phyloP scores from a whole-genome alignment of 257 asterid genomes.

The Striga asiatica region DNA sequence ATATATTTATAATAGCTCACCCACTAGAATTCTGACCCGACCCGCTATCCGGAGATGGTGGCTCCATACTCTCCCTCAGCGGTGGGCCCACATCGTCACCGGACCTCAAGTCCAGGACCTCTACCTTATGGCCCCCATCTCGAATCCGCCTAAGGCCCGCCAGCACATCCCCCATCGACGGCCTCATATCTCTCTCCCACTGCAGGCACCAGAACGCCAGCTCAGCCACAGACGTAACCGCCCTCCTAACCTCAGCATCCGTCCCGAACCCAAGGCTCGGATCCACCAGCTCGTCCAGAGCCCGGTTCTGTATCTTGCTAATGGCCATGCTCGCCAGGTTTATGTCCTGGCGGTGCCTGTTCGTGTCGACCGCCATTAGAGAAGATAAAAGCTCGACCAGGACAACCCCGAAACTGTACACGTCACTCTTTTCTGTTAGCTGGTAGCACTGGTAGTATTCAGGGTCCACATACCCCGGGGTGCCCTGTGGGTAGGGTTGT shows the following conservation, averaged over 20 bases:
- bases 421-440: slow-evolving; percentile 88
- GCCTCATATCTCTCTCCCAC: slow-evolving; percentile 69
- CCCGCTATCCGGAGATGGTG: slow-evolving; percentile 27
- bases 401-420: slow-evolving; percentile 82
- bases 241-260: slow-evolving; percentile 37
- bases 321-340: slow-evolving; percentile 79
- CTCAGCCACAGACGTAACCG: slow-evolving; percentile 53
- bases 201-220: slow-evolving; percentile 80
- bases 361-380: slow-evolving; percentile 66
- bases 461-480: slow-evolving; percentile 93
- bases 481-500: slow-evolving; percentile 97
- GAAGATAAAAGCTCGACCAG: slow-evolving; percentile 79
- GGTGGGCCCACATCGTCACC: neutral
- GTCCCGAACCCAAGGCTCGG: slow-evolving; percentile 43
- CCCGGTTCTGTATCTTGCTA: slow-evolving; percentile 52
- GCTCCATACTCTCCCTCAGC: slow-evolving; percentile 17
- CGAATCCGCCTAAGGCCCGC: slow-evolving; percentile 39
- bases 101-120: slow-evolving; percentile 43
- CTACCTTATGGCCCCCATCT: slow-evolving; percentile 42
- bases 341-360: slow-evolving; percentile 57
- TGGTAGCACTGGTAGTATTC: slow-evolving; percentile 85
- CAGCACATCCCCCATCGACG: slow-evolving; percentile 69
- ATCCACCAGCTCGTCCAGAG: slow-evolving; percentile 59
- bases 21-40: slow-evolving; percentile 40
- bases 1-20: no score